phyloP scores from a whole-genome alignment of 495 filamentous ascomycete species.

The Neurospora sp. region DNA sequence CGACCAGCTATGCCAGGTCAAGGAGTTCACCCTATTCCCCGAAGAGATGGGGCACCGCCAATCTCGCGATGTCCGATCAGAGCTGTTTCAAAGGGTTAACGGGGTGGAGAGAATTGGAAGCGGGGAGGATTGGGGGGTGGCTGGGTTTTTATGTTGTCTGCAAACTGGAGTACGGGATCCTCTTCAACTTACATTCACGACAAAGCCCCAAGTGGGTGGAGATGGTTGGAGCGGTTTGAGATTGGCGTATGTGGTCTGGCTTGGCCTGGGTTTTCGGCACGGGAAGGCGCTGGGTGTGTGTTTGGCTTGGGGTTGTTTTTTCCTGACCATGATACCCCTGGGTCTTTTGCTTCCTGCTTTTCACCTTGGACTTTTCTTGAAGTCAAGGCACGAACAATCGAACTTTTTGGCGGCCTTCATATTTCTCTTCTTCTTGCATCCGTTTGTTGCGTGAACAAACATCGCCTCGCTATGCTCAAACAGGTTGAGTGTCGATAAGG shows the following conservation, averaged over 20 bases:
- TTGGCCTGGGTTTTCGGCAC: background rate
- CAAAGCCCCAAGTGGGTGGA: background rate
- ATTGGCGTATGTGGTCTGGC: background rate
- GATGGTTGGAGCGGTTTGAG: background rate
- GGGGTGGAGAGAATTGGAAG: background rate
- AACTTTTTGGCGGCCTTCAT: background rate
- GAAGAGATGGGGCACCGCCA: constrained; percentile 68
- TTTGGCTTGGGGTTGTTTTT: background rate
- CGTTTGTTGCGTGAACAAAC: background rate
- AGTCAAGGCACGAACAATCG: background rate
- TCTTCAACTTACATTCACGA: background rate
- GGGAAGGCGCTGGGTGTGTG: background rate
- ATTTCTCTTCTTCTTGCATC: background rate
- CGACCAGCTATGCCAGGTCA: constrained; percentile 58
- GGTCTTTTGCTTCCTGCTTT: background rate
- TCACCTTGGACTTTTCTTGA: background rate
- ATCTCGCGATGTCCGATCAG: constrained; percentile 57
- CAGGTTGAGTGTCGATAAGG: background rate
- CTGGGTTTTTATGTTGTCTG: background rate
- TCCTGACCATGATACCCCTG: background rate
- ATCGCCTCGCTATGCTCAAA: background rate
- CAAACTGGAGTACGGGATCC: background rate
- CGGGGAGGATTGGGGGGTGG: background rate
- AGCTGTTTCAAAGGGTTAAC: constrained; percentile 11
- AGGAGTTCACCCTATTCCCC: constrained; percentile 67